Evolutionary conservation across 1,284 basidiomycete species (phyloP).

Genomic region (Cutaneotrichosporon mucoides): DNA sequence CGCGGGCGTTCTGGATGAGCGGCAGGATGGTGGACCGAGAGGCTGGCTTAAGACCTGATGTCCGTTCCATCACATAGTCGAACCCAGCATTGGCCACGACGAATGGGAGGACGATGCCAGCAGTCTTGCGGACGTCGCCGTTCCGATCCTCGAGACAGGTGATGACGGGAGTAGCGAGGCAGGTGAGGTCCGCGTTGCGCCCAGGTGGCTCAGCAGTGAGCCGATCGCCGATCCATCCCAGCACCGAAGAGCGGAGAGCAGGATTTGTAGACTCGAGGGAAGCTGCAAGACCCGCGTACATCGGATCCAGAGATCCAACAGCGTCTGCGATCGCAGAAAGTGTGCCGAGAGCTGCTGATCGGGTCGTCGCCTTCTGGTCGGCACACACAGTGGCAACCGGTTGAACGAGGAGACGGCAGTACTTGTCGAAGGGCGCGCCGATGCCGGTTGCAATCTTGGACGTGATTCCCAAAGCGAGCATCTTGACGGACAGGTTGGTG

Average conservation of each 20-base stretch:
- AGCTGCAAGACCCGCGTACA: slow-evolving; percentile 74
- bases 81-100: slow-evolving; percentile 75
- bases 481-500: slow-evolving; percentile 90
- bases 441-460: slow-evolving; percentile 85
- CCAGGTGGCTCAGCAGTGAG: slow-evolving; percentile 47
- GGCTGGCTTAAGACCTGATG: slow-evolving; percentile 83
- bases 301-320: slow-evolving; percentile 74
- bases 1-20: slow-evolving; percentile 66
- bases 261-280: slow-evolving; percentile 86
- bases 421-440: slow-evolving; percentile 92
- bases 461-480: slow-evolving; percentile 83
- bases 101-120: slow-evolving; percentile 73
- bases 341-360: slow-evolving; percentile 71
- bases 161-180: slow-evolving; percentile 68
- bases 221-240: slow-evolving; percentile 69
- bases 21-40: slow-evolving; percentile 80
- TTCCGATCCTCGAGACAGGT: slow-evolving; percentile 86
- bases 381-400: slow-evolving; percentile 81
- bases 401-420: slow-evolving; percentile 69
- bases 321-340: slow-evolving; percentile 80
- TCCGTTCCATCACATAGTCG: slow-evolving; percentile 81
- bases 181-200: slow-evolving; percentile 65
- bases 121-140: slow-evolving; percentile 85
- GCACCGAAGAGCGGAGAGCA: slow-evolving; percentile 73
- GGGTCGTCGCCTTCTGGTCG: slow-evolving; percentile 87